A percentile compares a stretch with the other conserved stretches of the same genome.
Evolutionary conservation across 2,329 filamentous ascomycete species (phyloP).

Genomic region (Elsinoe fawcettii): DNA sequence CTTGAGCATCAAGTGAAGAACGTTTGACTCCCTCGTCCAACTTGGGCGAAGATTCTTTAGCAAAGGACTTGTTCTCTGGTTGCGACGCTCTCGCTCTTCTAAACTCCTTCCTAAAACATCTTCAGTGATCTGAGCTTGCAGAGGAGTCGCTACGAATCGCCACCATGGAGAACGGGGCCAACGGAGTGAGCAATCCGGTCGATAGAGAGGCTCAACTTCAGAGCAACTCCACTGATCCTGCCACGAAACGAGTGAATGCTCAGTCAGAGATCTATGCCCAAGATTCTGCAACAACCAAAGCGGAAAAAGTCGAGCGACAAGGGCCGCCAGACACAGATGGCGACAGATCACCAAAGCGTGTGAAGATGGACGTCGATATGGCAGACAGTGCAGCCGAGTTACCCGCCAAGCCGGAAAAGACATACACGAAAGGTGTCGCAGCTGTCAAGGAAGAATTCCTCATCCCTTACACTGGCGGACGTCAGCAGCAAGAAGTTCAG

Average conservation of each 20-base stretch:
- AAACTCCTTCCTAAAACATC: background rate
- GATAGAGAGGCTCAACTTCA: background rate
- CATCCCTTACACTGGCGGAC: slow-evolving; percentile 20
- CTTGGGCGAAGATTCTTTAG: too few species aligned
- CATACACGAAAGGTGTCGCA: slow-evolving; percentile 50
- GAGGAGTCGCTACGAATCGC: background rate
- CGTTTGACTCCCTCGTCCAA: background rate
- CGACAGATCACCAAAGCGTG: slow-evolving; percentile 31
- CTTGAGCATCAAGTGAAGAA: background rate
- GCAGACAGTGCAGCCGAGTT: slow-evolving; percentile 25
- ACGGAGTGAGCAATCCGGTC: slow-evolving; percentile 6
- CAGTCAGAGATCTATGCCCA: slow-evolving; percentile 29
- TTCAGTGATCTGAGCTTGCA: background rate
- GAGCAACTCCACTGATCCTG: background rate
- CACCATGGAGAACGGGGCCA: slow-evolving; percentile 5
- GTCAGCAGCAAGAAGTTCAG: slow-evolving; percentile 16
- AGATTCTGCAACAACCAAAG: slow-evolving; percentile 34
- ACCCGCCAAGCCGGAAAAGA: slow-evolving; percentile 20
- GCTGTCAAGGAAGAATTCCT: slow-evolving; percentile 66
- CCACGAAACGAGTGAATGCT: slow-evolving; percentile 25
- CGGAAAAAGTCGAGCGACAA: slow-evolving; percentile 33
- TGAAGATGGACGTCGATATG: slow-evolving; percentile 31
- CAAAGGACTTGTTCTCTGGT: too few species aligned
- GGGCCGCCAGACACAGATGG: slow-evolving; percentile 21
- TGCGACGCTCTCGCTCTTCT: too few species aligned